Evolutionary conservation across 345 rosid species (phyloP), one percentile per base, ranked within the genome.

Genomic region (Citrus trifoliata): DNA sequence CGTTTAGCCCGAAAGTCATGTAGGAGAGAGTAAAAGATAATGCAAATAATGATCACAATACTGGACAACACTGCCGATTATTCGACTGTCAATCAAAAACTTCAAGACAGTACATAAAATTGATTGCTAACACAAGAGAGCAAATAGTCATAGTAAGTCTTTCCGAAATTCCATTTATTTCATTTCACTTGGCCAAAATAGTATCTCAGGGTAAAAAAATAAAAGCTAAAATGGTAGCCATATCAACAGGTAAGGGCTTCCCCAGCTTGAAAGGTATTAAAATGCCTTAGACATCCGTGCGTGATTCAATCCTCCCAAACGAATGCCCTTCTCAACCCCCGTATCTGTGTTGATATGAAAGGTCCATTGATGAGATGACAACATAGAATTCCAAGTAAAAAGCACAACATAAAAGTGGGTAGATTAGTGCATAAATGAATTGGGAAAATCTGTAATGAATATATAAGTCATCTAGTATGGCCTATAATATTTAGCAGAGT

Each of bases 321-420:
- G 87, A 73, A 91, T 70, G 51, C 91, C 89, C 81, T 84, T 91
- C 89, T 93, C 95, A 30, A 91, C 86, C 40, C 95, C 93, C 88
- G 85, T 86, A 85, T 90, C 93, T 93, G 83, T 32, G 68, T 13
- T 64, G 42, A 83, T 40, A 64, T 27, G 60, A 65, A 78, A 63
- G 46, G 62, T 53, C 9, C 13, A 53, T 19, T 37, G 35, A 53
- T 55, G 32, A 33, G 27, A 28, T 61, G 27, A 5, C 70, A n/a
- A 35, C 22, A 30, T 10, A 70, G 48, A 64, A 16, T 51, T 38
- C 35, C 28, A 51, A 8, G 32, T 0, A 70, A 60, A 33, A n/a
- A 19, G 63, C 62, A 32, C 22, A 51, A 51, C 18, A 53, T 25
- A 48, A 18, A 32, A 35, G 35, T 40, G 46, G 38, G 33, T 40